Base-by-base conservation (phyloP, 345 rosid species). In the Pelargonium nanum region DNA sequence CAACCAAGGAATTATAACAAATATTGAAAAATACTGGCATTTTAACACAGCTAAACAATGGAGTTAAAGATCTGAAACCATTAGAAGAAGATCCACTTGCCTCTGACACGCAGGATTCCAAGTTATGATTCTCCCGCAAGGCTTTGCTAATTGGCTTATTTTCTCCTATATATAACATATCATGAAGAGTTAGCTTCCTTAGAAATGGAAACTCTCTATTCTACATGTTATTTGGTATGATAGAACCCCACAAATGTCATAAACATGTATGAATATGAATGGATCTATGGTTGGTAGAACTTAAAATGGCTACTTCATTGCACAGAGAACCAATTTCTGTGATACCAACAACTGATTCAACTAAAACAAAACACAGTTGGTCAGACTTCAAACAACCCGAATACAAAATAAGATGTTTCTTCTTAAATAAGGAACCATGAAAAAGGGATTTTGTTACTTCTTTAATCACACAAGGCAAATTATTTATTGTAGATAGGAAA, bases 81-180 rank as follows among this genome's bases (percentile, higher is more conserved):
- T 24, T 60, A 65, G 59, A 53, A n/a, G 65, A 44, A 5, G n/a
- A 24, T 48, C 40, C 54, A 72, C 86, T 79, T 77, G 74, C 82
- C 80, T 79, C 77, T 26, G 75, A 53, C 54, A 57, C 70, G 62
- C 71, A 63, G 60, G 71, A 67, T 25, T 57, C 48, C n/a, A 62
- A 45, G 51, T 78, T 68, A 71, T 64, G 59, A 26, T 30, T 70
- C 60, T 73, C 74, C 72, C 55, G 71, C 53, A 69, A 51, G 59
- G 64, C 65, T 48, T 70, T 72, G 69, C 69, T 68, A 48, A 55
- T 64, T 56, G 75, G 45, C 60, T 69, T 77, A 59, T 67, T 67
- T 57, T 68, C 70, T 45, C 65, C 68, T 68, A 65, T 52, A 13
- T 8, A 30, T 9, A 72, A 32, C 76, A 73, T 51, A 65, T 20